phyloP scores from a whole-genome alignment of 1,284 basidiomycete species.

The Trametes polyzona region DNA sequence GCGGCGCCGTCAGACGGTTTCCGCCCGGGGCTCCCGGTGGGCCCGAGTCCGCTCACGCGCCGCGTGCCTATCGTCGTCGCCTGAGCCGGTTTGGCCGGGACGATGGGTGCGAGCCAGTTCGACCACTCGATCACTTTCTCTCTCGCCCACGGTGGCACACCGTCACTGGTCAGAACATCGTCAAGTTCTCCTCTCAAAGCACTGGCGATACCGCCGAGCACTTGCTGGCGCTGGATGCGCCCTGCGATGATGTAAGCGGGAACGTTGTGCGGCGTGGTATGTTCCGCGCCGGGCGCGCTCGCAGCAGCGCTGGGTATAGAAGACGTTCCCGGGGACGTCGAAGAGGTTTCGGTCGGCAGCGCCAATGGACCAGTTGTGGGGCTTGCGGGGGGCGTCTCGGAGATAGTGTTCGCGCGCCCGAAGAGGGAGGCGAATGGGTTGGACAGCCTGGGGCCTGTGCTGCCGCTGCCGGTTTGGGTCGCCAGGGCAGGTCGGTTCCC shows the following conservation, averaged over 20 bases:
- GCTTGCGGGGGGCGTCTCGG: constrained; percentile 40
- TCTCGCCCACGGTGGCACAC: constrained; percentile 62
- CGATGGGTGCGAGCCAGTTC: constrained; percentile 31
- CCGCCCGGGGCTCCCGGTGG: constrained; percentile 45
- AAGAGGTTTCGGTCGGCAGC: constrained; percentile 29
- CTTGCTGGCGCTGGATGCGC: constrained; percentile 55
- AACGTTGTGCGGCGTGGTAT: constrained; percentile 45
- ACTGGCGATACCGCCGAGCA: constrained; percentile 63
- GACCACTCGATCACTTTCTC: constrained; percentile 66
- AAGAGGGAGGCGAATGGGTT: constrained; percentile 74
- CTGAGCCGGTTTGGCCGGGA: background rate
- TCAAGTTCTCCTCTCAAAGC: constrained; percentile 64
- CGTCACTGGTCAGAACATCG: constrained; percentile 42
- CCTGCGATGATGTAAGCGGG: constrained; percentile 60
- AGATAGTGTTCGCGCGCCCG: constrained; percentile 43
- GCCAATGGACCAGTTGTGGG: constrained; percentile 30
- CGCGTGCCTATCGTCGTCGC: background rate
- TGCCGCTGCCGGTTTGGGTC: constrained; percentile 6
- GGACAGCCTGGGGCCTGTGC: constrained; percentile 49
- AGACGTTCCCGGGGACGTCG: constrained; percentile 15
- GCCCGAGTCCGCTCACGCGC: constrained; percentile 43
- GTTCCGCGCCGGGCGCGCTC: background rate
- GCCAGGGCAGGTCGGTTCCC: constrained; percentile 27
- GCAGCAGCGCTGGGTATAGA: background rate
- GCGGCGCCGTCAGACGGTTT: constrained; percentile 28